phyloP scores from a whole-genome alignment of 257 asterid genomes.

The Thymus mandschuricus region DNA sequence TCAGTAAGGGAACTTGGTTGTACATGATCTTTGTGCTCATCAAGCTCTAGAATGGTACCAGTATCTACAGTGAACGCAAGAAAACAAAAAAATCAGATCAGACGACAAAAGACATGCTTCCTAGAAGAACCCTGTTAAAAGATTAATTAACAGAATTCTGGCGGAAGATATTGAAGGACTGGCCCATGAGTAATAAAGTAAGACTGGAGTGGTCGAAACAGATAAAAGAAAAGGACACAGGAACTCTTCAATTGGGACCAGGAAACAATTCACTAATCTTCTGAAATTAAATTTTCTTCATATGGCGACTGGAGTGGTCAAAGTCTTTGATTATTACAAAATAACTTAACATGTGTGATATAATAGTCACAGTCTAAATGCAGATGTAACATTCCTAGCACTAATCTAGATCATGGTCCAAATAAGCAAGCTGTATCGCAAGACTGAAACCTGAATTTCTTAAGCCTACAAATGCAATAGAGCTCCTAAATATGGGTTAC shows the following conservation, averaged over 20 bases:
- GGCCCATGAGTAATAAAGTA: slow-evolving; percentile 4
- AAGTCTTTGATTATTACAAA: background rate
- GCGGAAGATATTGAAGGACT: background rate
- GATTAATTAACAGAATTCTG: background rate
- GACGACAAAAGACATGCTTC: slow-evolving; percentile 32
- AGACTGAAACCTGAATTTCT: background rate
- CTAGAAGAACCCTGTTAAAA: background rate
- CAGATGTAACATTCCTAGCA: background rate
- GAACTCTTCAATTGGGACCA: background rate
- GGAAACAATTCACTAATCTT: background rate
- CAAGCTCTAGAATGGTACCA: slow-evolving; percentile 49
- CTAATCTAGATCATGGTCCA: background rate
- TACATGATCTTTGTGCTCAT: slow-evolving; percentile 38
- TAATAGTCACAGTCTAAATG: background rate
- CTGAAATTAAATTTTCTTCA: background rate
- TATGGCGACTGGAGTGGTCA: background rate
- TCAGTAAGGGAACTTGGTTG: slow-evolving; percentile 40
- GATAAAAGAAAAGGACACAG: background rate
- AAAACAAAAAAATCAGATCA: slow-evolving; percentile 35
- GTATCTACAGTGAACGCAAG: slow-evolving; percentile 51
- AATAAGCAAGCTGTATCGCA: background rate
- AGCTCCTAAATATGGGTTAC: background rate
- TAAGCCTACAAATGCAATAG: background rate
- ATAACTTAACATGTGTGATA: background rate
- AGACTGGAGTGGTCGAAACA: background rate